Conservation (phyloP, 139 green algal species). For the Spirogloea muscicola region DNA sequence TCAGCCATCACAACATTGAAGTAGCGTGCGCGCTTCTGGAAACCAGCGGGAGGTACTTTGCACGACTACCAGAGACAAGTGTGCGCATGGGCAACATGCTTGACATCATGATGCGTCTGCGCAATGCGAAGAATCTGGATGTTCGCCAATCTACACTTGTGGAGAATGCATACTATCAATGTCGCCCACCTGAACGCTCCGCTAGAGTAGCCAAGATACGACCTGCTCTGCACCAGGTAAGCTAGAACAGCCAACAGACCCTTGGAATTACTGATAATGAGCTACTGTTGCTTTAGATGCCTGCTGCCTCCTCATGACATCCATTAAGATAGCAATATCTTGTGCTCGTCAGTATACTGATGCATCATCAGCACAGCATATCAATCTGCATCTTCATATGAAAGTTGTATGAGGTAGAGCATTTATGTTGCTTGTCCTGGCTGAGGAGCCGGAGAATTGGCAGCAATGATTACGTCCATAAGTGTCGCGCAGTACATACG, state of each 20-base stretch:
- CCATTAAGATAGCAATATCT: neutral
- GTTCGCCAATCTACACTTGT: slow-evolving; percentile 69
- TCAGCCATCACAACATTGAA: slow-evolving; percentile 81
- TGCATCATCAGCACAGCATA: neutral
- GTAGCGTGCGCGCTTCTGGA: slow-evolving; percentile 80
- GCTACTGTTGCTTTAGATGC: too few relatives aligned
- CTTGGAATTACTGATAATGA: neutral
- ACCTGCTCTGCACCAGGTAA: slow-evolving; percentile 62
- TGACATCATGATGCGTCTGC: slow-evolving; percentile 63
- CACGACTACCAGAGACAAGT: slow-evolving; percentile 46
- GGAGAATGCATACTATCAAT: slow-evolving; percentile 77
- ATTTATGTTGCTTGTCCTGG: too few relatives aligned
- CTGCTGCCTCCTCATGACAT: neutral
- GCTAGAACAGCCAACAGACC: slow-evolving; percentile 1
- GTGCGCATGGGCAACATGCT: slow-evolving; percentile 53
- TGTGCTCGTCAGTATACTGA: neutral
- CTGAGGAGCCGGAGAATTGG: too few relatives aligned
- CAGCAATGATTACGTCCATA: too few relatives aligned
- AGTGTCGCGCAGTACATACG: slow-evolving; percentile 78
- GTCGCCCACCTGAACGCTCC: slow-evolving; percentile 43
- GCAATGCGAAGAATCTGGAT: slow-evolving; percentile 80
- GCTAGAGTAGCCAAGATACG: slow-evolving; percentile 48
- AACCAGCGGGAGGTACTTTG: slow-evolving; percentile 76
- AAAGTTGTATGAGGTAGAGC: neutral
- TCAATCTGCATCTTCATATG: slow-evolving; percentile 1